Conservation (phyloP, 345 rosid species). For the Angophora floribunda region DNA sequence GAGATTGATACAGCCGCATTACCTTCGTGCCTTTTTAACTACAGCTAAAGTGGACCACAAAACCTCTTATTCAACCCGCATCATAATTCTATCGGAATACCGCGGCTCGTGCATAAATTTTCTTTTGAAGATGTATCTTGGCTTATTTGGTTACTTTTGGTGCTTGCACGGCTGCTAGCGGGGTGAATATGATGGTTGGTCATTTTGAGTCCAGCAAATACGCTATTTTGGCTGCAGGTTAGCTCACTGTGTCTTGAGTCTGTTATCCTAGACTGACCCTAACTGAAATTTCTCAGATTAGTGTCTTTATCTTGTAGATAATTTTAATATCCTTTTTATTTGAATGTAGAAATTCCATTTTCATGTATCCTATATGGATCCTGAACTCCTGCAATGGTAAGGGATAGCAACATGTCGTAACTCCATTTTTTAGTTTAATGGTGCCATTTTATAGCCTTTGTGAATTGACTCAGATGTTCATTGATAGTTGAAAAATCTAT, state of each 20-base stretch:
- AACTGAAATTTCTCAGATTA: neutral
- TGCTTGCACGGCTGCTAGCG: neutral
- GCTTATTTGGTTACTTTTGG: neutral
- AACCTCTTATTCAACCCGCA: neutral
- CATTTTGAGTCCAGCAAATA: neutral
- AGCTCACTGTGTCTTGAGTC: neutral
- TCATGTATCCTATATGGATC: neutral
- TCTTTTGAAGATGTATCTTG: neutral
- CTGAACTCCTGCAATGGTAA: neutral
- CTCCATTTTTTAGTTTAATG: neutral
- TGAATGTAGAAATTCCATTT: neutral
- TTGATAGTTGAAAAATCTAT: neutral
- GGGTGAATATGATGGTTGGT: neutral
- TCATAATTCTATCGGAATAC: neutral
- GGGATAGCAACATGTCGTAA: neutral
- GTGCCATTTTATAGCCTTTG: neutral
- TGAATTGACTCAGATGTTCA: neutral
- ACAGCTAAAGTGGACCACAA: neutral
- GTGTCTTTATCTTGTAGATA: neutral
- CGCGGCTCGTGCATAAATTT: neutral
- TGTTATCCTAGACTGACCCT: neutral
- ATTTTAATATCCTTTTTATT: neutral
- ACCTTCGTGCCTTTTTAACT: slow-evolving; percentile 20
- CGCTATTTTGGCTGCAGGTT: neutral
- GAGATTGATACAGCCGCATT: slow-evolving; percentile 54